Evolutionary conservation across 257 asterid species (phyloP), one percentile per base, ranked within the genome.

Genomic region (Solanum chaucha): DNA sequence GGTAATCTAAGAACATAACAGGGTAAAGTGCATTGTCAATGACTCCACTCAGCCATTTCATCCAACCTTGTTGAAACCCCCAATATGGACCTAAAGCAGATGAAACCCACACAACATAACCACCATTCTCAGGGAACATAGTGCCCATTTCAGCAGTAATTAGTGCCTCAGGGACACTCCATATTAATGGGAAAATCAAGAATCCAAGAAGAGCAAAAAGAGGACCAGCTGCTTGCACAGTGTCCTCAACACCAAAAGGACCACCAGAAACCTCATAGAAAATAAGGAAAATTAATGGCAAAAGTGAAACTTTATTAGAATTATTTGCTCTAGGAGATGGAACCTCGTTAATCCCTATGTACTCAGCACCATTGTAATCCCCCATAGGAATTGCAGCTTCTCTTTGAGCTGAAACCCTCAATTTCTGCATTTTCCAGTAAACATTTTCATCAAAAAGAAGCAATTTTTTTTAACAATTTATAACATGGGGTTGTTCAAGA

Each of bases 211-310:
- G 88, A 6, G 93, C 90, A 19, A 91, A 87, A 64, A 91, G 89
- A 71, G 93, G 93, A 28, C 93, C 93, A 22, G 90, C 93, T 22
- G 93, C 91, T 6, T 85, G 59, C 55, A 91, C 93, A 64, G 86
- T 87, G 51, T 91, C 92, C 82, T 91, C 93, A 46, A 89, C 84
- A 13, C 93, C 93, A 77, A 91, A 91, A 10, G 93, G 92, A 0
- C 93, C 93, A 26, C 93, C 93, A 20, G 93, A 91, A 12, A 91
- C 93, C 87, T 90, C 93, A 74, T 91, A 91, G 86, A 91, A 91
- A 67, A 91, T 91, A 51, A 91, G 87, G 65, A 90, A 90, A 87
- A 91, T 83, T 73, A 91, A 88, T 32, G 93, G 93, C 88, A 90
- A 81, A 15, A 91, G 41, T 2, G 91, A 87, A 41, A 91, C 81